Evolutionary conservation across 164 flowering plant genomes (phyloP).

Genomic region (Sextonia rubra): DNA sequence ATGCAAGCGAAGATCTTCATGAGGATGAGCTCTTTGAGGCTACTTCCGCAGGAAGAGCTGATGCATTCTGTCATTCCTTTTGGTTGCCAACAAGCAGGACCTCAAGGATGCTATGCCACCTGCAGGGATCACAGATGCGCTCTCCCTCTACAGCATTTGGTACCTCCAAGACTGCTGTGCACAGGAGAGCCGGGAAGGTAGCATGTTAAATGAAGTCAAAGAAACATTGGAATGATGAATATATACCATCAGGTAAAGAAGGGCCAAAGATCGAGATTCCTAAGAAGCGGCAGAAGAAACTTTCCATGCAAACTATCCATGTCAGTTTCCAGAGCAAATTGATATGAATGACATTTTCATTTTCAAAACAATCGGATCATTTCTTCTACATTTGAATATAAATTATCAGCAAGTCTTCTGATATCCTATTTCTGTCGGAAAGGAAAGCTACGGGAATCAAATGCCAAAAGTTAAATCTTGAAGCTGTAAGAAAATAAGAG

Average conservation of each 20-base stretch:
- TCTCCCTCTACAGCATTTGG: conserved; percentile 94
- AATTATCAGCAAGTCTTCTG: not conserved
- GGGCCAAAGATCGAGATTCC: no score
- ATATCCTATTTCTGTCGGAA: not conserved
- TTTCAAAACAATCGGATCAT: conserved; percentile 5
- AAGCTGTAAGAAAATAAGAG: conserved; percentile 25
- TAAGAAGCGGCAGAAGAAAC: no score
- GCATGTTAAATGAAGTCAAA: conserved; percentile 6
- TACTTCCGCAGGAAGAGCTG: conserved; percentile 82
- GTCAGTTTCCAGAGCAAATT: not conserved
- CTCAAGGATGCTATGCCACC: conserved; percentile 92
- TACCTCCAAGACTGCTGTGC: conserved; percentile 91
- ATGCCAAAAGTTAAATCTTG: not conserved
- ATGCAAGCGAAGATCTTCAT: conserved; percentile 72
- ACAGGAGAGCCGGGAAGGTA: conserved; percentile 68
- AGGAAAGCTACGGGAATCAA: not conserved
- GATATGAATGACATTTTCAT: conserved; percentile 11
- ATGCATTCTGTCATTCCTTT: conserved; percentile 57
- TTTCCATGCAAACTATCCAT: no score
- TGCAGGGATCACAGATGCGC: conserved; percentile 83
- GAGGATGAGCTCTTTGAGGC: conserved; percentile 80
- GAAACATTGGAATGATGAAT: not conserved
- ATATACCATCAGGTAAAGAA: no score
- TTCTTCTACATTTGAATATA: conserved; percentile 1
- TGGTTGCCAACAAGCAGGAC: conserved; percentile 92